These are phyloP conservation scores for Arxiozyma slooffiae DNA, from an alignment of 1,139 yeast species.

Conservation along the genomic window DNA sequence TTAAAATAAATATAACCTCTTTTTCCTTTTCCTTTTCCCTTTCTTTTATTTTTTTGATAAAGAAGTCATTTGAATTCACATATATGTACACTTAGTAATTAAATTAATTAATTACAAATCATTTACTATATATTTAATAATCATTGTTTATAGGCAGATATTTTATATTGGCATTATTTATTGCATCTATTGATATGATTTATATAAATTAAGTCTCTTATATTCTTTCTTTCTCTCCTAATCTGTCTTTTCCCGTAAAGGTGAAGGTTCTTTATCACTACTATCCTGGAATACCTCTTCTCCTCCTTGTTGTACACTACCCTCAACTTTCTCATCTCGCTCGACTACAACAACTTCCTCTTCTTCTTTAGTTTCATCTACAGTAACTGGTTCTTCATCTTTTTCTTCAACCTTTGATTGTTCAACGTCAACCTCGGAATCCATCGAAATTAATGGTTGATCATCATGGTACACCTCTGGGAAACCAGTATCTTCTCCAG, in stretches of 20 bases:
- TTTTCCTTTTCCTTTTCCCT: no score
- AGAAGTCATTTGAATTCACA: no score
- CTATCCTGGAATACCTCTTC: conserved; percentile 4
- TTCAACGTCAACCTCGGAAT: background rate
- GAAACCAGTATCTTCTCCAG: conserved; percentile 27
- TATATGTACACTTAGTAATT: no score
- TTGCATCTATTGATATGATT: conserved; percentile 1
- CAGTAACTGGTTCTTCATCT: conserved; percentile 3
- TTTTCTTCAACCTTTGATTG: conserved; percentile 7
- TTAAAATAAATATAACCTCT: background rate
- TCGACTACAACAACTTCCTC: background rate
- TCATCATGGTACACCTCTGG: conserved; percentile 21
- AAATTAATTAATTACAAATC: no score
- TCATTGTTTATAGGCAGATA: background rate
- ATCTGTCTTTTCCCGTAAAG: background rate
- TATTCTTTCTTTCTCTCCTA: background rate
- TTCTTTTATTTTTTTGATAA: background rate
- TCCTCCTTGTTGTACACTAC: background rate
- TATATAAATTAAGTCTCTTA: no score
- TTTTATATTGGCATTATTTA: no score
- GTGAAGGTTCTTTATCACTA: conserved; percentile 4
- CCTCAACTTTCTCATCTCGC: background rate
- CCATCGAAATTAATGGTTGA: conserved; percentile 32
- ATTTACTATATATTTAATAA: background rate
- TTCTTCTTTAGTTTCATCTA: background rate